Conservation (phyloP, 2,329 filamentous ascomycete genomes). For the Nannizziopsis barbatae region DNA sequence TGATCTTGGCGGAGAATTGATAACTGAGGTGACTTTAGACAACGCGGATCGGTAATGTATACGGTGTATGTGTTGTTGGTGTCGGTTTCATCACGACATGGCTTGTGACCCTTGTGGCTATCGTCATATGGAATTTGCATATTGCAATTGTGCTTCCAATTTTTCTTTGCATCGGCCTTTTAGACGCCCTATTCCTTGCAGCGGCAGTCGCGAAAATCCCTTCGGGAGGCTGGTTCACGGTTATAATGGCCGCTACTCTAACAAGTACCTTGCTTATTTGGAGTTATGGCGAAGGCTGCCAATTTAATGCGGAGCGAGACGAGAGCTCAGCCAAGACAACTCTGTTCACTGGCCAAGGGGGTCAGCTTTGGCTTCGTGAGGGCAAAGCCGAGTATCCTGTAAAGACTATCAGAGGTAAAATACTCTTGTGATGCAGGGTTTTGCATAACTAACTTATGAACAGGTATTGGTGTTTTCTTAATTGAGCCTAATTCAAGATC, state of each 20-base stretch:
- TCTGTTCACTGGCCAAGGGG: conserved; percentile 13
- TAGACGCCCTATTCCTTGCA: conserved; percentile 61
- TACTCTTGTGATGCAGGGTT: neutral
- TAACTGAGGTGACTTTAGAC: conserved; percentile 36
- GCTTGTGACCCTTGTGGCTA: conserved; percentile 59
- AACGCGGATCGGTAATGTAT: conserved; percentile 59
- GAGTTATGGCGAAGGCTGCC: conserved; percentile 67
- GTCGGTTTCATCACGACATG: conserved; percentile 69
- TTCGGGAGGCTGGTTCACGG: conserved; percentile 66
- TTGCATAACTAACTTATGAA: conserved; percentile 23
- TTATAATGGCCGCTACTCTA: conserved; percentile 53
- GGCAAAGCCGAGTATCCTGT: conserved; percentile 12
- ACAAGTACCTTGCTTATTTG: conserved; percentile 59
- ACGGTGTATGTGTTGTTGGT: conserved; percentile 68
- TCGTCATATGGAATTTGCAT: conserved; percentile 59
- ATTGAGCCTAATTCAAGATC: conserved; percentile 60
- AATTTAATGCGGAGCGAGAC: conserved; percentile 58
- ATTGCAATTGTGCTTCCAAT: conserved; percentile 49
- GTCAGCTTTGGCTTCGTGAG: conserved; percentile 13
- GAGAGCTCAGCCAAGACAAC: conserved; percentile 41
- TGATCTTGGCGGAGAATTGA: neutral
- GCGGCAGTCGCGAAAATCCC: conserved; percentile 62
- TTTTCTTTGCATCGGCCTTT: conserved; percentile 52
- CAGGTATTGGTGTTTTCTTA: conserved; percentile 61
- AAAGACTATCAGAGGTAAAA: conserved; percentile 15